These are phyloP conservation scores for Hygrocybe coccinea DNA, from an alignment of 768 basidiomycete genomes.

Conservation along the genomic window DNA sequence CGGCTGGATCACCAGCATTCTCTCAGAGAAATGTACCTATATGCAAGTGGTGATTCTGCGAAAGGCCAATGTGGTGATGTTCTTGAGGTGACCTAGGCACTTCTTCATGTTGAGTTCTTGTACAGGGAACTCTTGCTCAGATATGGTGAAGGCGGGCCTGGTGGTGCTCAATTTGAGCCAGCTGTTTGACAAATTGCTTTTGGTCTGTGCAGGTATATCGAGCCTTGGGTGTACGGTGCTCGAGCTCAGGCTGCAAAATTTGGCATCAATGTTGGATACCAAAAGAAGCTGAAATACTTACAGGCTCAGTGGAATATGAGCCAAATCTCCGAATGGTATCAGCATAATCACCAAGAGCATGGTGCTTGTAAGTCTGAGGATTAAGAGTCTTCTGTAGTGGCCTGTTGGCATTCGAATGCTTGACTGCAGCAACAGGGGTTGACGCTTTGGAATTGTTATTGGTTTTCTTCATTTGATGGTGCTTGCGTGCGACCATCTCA, in stretches of 20 bases:
- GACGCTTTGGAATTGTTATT: neutral
- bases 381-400: constrained; percentile 12
- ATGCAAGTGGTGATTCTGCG: constrained; percentile 5
- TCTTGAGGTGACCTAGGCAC: constrained; percentile 13
- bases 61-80: constrained; percentile 1
- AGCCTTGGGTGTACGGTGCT: constrained; percentile 33
- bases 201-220: constrained; percentile 25
- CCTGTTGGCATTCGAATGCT: neutral
- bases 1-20: neutral
- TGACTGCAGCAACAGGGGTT: neutral
- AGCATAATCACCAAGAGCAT: constrained; percentile 26
- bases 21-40: constrained; percentile 10
- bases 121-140: constrained; percentile 14
- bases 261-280: constrained; percentile 1
- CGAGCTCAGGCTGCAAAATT: constrained; percentile 31
- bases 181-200: constrained; percentile 25
- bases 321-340: constrained; percentile 21
- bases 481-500: neutral
- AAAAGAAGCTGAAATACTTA: constrained; percentile 12
- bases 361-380: constrained; percentile 28
- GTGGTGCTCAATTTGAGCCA: constrained; percentile 18
- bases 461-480: constrained; percentile 4
- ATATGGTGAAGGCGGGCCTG: neutral
- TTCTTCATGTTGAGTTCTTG: constrained; percentile 18
- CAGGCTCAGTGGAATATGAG: constrained; percentile 29